A percentile compares a stretch with the other conserved stretches of the same genome.
Conservation (phyloP, 768 basidiomycete species). For the Suillus plorans region DNA sequence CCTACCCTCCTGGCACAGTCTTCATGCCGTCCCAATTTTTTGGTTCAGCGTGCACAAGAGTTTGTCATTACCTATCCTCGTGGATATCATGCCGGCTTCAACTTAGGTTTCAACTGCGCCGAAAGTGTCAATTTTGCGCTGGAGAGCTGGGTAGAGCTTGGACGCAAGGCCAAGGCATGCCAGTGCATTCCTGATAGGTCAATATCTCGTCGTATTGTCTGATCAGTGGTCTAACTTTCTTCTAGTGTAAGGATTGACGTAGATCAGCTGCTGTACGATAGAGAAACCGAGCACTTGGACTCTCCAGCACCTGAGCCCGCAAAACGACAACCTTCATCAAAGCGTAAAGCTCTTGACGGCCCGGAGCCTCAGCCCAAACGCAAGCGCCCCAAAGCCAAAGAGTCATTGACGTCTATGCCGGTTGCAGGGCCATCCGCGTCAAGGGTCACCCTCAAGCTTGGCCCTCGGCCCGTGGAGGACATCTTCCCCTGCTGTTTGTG, state of each 20-base stretch:
- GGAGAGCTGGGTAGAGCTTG: conserved; percentile 91
- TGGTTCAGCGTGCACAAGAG: conserved; percentile 93
- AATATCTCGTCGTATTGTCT: conserved; percentile 7
- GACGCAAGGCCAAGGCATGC: conserved; percentile 75
- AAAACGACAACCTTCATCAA: conserved; percentile 24
- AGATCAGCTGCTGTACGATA: conserved; percentile 74
- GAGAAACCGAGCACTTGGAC: conserved; percentile 46
- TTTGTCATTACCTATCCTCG: conserved; percentile 94
- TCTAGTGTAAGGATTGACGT: conserved; percentile 90
- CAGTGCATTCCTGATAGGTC: conserved; percentile 76
- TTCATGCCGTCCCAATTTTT: conserved; percentile 77
- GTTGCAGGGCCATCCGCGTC: conserved; percentile 35
- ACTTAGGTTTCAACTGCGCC: conserved; percentile 93
- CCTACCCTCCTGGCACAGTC: conserved; percentile 79
- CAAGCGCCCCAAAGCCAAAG: conserved; percentile 25
- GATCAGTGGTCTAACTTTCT: conserved; percentile 11
- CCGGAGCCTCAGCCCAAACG: conserved; percentile 27
- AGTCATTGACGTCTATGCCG: conserved; percentile 4
- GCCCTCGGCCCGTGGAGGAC: conserved; percentile 59
- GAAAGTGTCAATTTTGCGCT: conserved; percentile 97
- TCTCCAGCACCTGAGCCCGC: neutral
- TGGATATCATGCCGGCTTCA: conserved; percentile 97
- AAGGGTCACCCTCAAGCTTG: conserved; percentile 65
- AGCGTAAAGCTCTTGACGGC: conserved; percentile 37
- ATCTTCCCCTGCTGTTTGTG: conserved; percentile 70